Conservation (phyloP, 768 basidiomycete species). For the Pleurotus pulmonarius region DNA sequence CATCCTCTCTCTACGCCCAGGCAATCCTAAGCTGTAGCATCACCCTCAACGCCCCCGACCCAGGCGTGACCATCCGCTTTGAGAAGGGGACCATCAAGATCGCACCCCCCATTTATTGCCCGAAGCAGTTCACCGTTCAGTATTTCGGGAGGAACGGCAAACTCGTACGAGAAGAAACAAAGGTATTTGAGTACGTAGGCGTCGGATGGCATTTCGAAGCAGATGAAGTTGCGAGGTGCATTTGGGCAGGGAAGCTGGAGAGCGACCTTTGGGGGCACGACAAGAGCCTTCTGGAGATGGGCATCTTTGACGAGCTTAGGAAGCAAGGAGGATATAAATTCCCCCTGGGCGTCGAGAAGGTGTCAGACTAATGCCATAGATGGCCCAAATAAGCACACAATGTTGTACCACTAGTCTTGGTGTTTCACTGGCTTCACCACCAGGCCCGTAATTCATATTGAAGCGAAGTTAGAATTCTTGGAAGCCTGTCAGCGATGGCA, state of each 20-base stretch:
- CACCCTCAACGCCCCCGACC: constrained; percentile 39
- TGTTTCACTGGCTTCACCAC: too few relatives aligned
- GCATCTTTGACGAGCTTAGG: constrained; percentile 78
- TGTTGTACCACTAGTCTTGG: too few relatives aligned
- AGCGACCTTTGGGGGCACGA: constrained; percentile 74
- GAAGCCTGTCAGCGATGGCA: too few relatives aligned
- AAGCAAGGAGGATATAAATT: constrained; percentile 14
- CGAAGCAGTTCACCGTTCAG: constrained; percentile 62
- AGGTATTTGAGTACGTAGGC: constrained; percentile 55
- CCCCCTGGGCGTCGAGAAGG: constrained; percentile 15
- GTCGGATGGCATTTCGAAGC: constrained; percentile 84
- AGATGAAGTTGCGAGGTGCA: constrained; percentile 80
- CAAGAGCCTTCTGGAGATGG: constrained; percentile 79
- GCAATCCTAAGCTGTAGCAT: constrained; percentile 72
- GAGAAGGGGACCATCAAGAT: constrained; percentile 69
- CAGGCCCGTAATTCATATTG: too few relatives aligned
- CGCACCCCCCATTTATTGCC: constrained; percentile 61
- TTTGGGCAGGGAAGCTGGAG: constrained; percentile 69
- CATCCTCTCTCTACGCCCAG: constrained; percentile 60
- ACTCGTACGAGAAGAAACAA: constrained; percentile 53
- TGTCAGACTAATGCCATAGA: background rate
- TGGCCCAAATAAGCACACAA: too few relatives aligned
- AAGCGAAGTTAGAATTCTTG: too few relatives aligned
- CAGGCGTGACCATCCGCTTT: constrained; percentile 69
- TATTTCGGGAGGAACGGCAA: constrained; percentile 42